A percentile compares a stretch with the other conserved stretches of the same genome.
These are phyloP conservation scores for Dujonia santamariae DNA, from an alignment of 1,139 yeast genomes.

Conservation along the genomic window DNA sequence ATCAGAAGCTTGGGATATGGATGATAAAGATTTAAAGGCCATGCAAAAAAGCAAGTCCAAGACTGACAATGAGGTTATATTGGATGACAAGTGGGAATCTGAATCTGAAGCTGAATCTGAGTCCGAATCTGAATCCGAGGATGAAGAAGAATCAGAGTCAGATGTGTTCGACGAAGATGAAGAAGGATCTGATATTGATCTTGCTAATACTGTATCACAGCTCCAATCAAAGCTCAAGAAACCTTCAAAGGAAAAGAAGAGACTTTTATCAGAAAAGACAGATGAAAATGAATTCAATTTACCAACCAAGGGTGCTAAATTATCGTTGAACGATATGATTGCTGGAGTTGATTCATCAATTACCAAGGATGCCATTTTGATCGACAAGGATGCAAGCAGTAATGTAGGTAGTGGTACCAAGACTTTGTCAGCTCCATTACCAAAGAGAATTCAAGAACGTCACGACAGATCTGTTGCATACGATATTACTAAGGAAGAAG, in stretches of 20 bases:
- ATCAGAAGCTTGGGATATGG: slow-evolving; percentile 88
- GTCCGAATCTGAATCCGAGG: slow-evolving; percentile 15
- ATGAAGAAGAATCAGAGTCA: slow-evolving; percentile 20
- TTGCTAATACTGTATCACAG: slow-evolving; percentile 30
- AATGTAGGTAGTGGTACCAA: slow-evolving; percentile 28
- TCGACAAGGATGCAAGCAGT: slow-evolving; percentile 33
- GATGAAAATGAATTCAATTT: slow-evolving; percentile 72
- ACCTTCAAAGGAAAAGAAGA: slow-evolving; percentile 36
- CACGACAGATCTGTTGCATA: slow-evolving; percentile 90
- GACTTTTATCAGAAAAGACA: slow-evolving; percentile 47
- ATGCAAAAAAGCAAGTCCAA: slow-evolving; percentile 9
- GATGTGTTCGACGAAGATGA: slow-evolving; percentile 19
- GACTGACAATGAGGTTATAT: slow-evolving; percentile 32
- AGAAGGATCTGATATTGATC: slow-evolving; percentile 26
- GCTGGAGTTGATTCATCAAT: slow-evolving; percentile 43
- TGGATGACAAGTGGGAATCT: slow-evolving; percentile 42
- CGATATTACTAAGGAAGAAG: slow-evolving; percentile 82
- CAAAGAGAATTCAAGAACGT: slow-evolving; percentile 80
- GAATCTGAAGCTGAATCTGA: slow-evolving; percentile 18
- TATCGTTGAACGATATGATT: slow-evolving; percentile 76
- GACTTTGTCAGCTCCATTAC: slow-evolving; percentile 77
- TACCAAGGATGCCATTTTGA: slow-evolving; percentile 48
- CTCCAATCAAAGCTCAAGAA: slow-evolving; percentile 29
- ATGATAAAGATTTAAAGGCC: slow-evolving; percentile 47
- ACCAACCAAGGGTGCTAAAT: slow-evolving; percentile 56